phyloP scores from a whole-genome alignment of 108 stramenopile species.

The Nannochloropsis oceanica region DNA sequence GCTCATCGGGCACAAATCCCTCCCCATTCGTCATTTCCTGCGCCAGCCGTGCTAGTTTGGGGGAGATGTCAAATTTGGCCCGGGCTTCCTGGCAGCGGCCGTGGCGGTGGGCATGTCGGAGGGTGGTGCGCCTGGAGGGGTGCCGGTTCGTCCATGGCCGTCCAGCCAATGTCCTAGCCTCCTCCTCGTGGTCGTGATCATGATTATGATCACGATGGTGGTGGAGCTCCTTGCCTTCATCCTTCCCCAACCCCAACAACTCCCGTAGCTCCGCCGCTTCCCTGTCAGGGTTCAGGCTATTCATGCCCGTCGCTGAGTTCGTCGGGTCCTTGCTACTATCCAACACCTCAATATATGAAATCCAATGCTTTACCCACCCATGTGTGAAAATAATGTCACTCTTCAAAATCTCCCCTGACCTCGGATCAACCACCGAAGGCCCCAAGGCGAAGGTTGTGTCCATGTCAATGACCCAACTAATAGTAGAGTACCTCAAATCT shows the following conservation, averaged over 20 bases:
- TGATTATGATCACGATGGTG: not conserved
- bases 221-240: not conserved
- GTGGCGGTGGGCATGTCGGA: not conserved
- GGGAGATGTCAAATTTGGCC: not conserved
- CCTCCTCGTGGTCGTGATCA: not conserved
- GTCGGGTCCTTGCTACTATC: not conserved
- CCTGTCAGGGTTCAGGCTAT: not conserved
- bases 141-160: not conserved
- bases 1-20: not conserved
- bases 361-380: slow-evolving; percentile 20
- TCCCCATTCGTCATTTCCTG: not conserved
- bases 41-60: not conserved
- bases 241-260: not conserved
- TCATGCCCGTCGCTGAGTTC: not conserved
- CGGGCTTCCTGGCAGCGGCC: not conserved
- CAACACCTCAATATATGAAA: slow-evolving; percentile 1
- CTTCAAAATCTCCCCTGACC: slow-evolving; percentile 25
- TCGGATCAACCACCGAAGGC: slow-evolving; percentile 17
- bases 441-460: slow-evolving; percentile 17
- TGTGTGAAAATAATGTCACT: slow-evolving; percentile 23
- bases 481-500: slow-evolving; percentile 23
- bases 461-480: slow-evolving; percentile 24
- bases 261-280: not conserved
- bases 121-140: not conserved
- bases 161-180: not conserved